Percentiles rank a stretch among this genome's conserved stretches.
Evolutionary conservation across 768 basidiomycete species (phyloP).

Genomic region (Candolleomyces efflorescens): DNA sequence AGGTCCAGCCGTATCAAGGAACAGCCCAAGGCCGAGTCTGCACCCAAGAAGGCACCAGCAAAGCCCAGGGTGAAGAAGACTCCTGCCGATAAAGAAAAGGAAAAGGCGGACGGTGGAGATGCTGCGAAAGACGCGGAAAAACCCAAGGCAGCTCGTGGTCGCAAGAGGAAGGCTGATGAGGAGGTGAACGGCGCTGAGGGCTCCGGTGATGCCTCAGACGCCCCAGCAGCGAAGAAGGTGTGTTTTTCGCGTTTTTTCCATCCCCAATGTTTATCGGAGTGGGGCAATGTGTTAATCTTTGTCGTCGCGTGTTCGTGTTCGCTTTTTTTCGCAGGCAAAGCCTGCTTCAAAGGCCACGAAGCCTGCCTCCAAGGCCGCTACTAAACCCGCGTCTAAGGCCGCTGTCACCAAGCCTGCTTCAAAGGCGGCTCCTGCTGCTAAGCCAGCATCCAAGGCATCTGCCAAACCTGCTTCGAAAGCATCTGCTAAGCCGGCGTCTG

Average conservation of each 20-base stretch:
- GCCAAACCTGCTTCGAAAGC: constrained; percentile 41
- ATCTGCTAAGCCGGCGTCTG: constrained; percentile 21
- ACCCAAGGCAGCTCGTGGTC: constrained; percentile 40
- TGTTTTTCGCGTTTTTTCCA: constrained; percentile 4
- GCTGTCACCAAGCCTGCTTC: constrained; percentile 41
- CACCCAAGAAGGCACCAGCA: constrained; percentile 52
- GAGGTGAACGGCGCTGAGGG: constrained; percentile 35
- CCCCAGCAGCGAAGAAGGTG: constrained; percentile 67
- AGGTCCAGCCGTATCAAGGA: constrained; percentile 77
- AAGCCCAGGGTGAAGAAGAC: constrained; percentile 61
- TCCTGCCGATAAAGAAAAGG: constrained; percentile 37
- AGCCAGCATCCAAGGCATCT: constrained; percentile 38
- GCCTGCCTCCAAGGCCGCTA: constrained; percentile 37
- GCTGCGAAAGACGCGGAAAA: constrained; percentile 50
- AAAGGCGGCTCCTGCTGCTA: constrained; percentile 30
- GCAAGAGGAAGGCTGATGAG: constrained; percentile 42
- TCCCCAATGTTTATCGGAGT: not conserved
- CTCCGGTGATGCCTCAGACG: constrained; percentile 28
- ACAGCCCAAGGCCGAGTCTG: constrained; percentile 49
- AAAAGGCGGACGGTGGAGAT: constrained; percentile 8
- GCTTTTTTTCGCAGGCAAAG: constrained; percentile 27
- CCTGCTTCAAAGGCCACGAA: constrained; percentile 40
- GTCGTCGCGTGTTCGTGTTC: constrained; percentile 7
- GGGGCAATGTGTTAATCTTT: not conserved
- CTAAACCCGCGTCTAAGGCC: constrained; percentile 38